Evolutionary conservation across 805 yeast species (phyloP).

Genomic region (Scheffersomyces stipitis): DNA sequence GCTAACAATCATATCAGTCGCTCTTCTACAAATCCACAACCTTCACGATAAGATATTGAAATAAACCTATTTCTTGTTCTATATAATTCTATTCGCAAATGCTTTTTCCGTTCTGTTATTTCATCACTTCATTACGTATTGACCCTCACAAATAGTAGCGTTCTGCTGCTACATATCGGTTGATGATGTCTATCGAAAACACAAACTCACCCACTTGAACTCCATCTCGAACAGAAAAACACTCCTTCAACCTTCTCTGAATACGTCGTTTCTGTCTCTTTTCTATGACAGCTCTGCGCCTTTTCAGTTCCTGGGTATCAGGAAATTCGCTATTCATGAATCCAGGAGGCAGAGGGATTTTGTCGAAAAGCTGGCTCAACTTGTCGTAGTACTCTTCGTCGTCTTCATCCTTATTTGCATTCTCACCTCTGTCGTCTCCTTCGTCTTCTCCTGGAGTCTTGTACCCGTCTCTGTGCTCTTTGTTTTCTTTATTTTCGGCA

Average conservation of each 20-base stretch:
- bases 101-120: too few relatives aligned
- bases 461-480: too few relatives aligned
- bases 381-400: conserved; percentile 15
- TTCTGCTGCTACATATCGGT: conserved; percentile 23
- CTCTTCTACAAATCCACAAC: too few relatives aligned
- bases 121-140: too few relatives aligned
- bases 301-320: conserved; percentile 28
- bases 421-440: neutral
- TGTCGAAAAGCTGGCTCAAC: conserved; percentile 34
- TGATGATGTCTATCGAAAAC: conserved; percentile 30
- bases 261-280: conserved; percentile 27
- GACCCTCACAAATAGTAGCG: too few relatives aligned
- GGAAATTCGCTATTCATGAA: conserved; percentile 40
- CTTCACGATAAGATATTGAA: too few relatives aligned
- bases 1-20: too few relatives aligned
- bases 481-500: neutral
- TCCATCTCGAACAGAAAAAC: conserved; percentile 15
- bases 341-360: conserved; percentile 41
- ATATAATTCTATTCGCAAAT: too few relatives aligned
- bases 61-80: too few relatives aligned
- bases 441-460: neutral
- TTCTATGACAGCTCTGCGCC: conserved; percentile 18
- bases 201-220: conserved; percentile 30
- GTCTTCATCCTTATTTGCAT: conserved; percentile 1
- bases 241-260: conserved; percentile 25